phyloP scores from a whole-genome alignment of 345 rosid species.

The Rubroshorea leprosula region DNA sequence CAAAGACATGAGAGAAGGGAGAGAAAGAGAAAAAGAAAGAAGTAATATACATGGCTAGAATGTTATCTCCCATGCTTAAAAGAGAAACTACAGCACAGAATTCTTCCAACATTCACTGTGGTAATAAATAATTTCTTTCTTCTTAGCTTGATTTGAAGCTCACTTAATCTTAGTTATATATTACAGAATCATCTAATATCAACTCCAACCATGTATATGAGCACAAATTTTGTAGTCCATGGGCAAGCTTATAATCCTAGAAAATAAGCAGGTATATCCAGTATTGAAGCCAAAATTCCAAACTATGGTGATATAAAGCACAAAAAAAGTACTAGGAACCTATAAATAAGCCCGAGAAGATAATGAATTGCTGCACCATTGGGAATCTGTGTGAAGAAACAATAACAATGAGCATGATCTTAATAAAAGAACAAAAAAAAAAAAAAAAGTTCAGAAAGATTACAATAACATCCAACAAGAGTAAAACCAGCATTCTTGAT shows the following conservation, averaged over 20 bases:
- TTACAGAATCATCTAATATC: not conserved
- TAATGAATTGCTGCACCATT: constrained; percentile 93
- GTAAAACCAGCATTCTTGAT: too few species aligned
- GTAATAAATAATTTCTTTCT: not conserved
- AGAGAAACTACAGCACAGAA: not conserved
- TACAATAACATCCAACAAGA: not conserved
- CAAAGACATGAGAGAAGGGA: not conserved
- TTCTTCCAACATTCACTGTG: not conserved
- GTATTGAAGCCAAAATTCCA: not conserved
- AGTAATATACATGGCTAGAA: not conserved
- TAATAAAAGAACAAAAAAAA: not conserved
- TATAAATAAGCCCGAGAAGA: constrained; percentile 87
- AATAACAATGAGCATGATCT: constrained; percentile 6
- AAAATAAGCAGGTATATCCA: not conserved
- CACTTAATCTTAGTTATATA: not conserved
- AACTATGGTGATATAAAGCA: constrained; percentile 5
- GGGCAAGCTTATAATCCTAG: not conserved
- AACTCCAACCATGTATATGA: not conserved
- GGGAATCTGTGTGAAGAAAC: constrained; percentile 47
- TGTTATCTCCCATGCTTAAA: too few species aligned
- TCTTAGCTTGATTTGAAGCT: not conserved
- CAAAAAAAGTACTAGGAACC: constrained; percentile 36
- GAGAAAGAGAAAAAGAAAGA: not conserved
- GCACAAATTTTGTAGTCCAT: not conserved
- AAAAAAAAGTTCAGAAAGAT: not conserved